Evolutionary conservation across 2,329 filamentous ascomycete genomes (phyloP).

Genomic region (Atkinsonella hypoxylon): DNA sequence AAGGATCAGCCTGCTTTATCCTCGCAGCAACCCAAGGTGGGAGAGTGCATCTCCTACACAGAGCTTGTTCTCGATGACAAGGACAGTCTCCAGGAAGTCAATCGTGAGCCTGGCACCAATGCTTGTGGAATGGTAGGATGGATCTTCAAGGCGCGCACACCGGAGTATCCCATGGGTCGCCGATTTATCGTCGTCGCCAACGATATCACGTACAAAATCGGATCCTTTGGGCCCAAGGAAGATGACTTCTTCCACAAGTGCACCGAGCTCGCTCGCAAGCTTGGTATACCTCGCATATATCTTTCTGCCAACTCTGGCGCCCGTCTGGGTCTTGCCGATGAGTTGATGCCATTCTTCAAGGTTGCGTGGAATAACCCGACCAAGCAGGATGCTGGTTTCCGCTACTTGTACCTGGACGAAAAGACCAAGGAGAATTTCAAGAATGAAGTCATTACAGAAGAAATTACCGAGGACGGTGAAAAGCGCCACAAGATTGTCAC

Average conservation of each 20-base stretch:
- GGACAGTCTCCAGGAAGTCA: constrained; percentile 84
- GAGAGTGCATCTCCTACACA: constrained; percentile 86
- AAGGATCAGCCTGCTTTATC: constrained; percentile 62
- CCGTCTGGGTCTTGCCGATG: constrained; percentile 89
- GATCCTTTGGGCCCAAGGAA: constrained; percentile 91
- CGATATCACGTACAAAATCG: constrained; percentile 98
- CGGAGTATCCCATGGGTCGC: constrained; percentile 85
- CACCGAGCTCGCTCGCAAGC: constrained; percentile 84
- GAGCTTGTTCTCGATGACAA: constrained; percentile 92
- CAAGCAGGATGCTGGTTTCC: constrained; percentile 82
- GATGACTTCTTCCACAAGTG: constrained; percentile 99
- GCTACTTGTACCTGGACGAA: constrained; percentile 88
- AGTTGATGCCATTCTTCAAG: constrained; percentile 93
- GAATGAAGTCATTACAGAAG: constrained; percentile 64
- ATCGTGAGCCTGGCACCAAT: constrained; percentile 90
- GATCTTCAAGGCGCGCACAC: constrained; percentile 88
- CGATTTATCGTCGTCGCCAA: constrained; percentile 96
- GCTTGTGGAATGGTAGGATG: constrained; percentile 97
- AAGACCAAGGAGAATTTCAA: constrained; percentile 80
- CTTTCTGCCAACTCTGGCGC: constrained; percentile 98
- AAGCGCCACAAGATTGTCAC: constrained; percentile 89
- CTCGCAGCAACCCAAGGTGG: constrained; percentile 70
- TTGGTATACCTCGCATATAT: constrained; percentile 95
- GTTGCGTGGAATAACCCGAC: constrained; percentile 85
- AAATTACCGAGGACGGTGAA: constrained; percentile 76